Evolutionary conservation across 768 basidiomycete genomes (phyloP).

Genomic region (Lactifluus pinguis): DNA sequence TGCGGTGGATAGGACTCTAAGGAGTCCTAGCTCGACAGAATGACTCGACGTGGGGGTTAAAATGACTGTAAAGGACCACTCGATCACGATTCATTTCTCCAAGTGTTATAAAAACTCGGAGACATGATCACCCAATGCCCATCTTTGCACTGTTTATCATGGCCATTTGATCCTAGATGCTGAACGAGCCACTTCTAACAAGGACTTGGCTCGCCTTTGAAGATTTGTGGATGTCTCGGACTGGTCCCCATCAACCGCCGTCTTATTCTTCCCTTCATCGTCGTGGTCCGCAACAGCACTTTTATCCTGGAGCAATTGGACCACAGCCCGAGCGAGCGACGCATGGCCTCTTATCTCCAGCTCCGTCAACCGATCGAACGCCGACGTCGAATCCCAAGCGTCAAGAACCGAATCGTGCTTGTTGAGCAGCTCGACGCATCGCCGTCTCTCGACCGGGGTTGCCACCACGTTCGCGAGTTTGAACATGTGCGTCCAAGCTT

Average conservation of each 20-base stretch:
- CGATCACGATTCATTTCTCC: too few species aligned
- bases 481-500: conserved; percentile 8
- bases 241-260: background rate
- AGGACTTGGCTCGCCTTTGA: background rate
- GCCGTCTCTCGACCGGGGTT: background rate
- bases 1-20: background rate
- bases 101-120: too few species aligned
- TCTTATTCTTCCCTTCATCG: background rate
- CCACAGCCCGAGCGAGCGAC: background rate
- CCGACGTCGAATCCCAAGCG: background rate
- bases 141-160: background rate
- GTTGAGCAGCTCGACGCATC: conserved; percentile 13
- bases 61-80: background rate
- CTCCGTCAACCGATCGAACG: background rate
- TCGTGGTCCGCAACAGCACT: background rate
- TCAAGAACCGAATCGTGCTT: background rate
- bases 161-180: background rate
- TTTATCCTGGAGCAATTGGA: background rate
- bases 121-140: background rate
- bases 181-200: background rate
- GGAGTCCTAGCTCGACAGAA: background rate
- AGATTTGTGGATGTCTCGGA: background rate
- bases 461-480: conserved; percentile 1
- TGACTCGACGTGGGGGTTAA: background rate
- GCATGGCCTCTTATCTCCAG: conserved; percentile 9